phyloP scores from a whole-genome alignment of 257 asterid genomes.

The Orobanche coerulescens region DNA sequence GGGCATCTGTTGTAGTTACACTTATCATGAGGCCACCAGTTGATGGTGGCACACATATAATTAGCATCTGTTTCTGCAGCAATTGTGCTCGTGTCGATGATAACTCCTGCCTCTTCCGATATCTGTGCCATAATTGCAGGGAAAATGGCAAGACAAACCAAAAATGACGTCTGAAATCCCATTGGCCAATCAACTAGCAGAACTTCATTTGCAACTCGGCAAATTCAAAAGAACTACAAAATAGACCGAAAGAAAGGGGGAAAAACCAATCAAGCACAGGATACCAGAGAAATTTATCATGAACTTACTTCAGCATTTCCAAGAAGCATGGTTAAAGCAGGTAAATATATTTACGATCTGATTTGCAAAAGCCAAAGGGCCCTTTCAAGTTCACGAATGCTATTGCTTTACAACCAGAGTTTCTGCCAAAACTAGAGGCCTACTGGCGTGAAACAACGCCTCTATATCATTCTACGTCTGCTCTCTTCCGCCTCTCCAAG shows the following conservation, averaged over 20 bases:
- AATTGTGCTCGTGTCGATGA: constrained; percentile 39
- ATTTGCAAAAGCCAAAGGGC: no score
- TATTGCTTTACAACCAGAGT: no score
- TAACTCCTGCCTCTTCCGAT: constrained; percentile 39
- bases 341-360: no score
- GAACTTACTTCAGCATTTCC: not conserved
- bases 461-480: no score
- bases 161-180: constrained; percentile 35
- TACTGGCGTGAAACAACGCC: no score
- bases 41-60: constrained; percentile 85
- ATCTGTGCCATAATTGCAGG: constrained; percentile 42
- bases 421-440: no score
- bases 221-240: constrained; percentile 21
- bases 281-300: not conserved
- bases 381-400: no score
- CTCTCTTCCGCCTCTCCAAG: no score
- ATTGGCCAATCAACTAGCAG: constrained; percentile 29
- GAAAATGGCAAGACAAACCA: constrained; percentile 38
- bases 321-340: not conserved
- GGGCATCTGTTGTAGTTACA: constrained; percentile 80
- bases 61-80: constrained; percentile 61
- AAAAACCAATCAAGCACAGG: not conserved
- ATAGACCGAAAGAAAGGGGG: no score
- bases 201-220: constrained; percentile 25
- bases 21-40: constrained; percentile 97